Base-by-base conservation (phyloP, 2,329 filamentous ascomycete genomes). In the Pseudopyrenochaeta lycopersici region DNA sequence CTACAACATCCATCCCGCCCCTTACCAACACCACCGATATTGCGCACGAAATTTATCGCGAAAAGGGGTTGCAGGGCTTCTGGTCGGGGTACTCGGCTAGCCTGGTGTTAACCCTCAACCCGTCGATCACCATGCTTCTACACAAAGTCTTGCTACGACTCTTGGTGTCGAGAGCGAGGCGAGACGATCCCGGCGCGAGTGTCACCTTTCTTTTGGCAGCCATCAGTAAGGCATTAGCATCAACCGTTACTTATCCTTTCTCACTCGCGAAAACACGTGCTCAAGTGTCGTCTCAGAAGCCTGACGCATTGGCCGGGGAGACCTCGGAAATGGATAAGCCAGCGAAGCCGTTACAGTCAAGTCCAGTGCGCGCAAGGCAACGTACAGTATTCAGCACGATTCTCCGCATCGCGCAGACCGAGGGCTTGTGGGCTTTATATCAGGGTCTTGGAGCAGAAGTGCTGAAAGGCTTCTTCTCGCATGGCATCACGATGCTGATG, bases 61-160 rank as follows among this genome's bases (percentile, higher is more conserved):
- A 94, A 70, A 90, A 89, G 63, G 92, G 92, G 0, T 54, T 92
- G 9, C 71, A 80, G 39, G 92, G 91, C 2, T 89, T 97, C 66
- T 97, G 92, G 93, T 89, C 91, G 0, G 92, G 92, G 0, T 96
- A 96, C 73, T 91, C 90, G 17, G 91, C 92, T 1, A 88, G 85
- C 18, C 75, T 96, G 52, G 82, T 97, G 33, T 78, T 96, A 45
- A 93, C 92, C 1, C 80, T 96, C 23, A 97, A 97, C 67, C 92
- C 93, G 1, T 89, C 89, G 60, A 84, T 97, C 59, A 96, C 93
- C 0, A 93, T 97, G 71, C 88, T 94, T 63, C 79, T 96, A 27
- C 91, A 96, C 68, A 88, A 91, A 63, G 77, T 88, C 7, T 78
- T 95, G 17, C 88, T 89, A 61, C 82, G 85, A 46, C 70, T 81